Percentiles rank a stretch among this genome's conserved stretches.
Evolutionary conservation across 352 stramenopile genomes (phyloP).

Genomic region (Globisporangium nunn): DNA sequence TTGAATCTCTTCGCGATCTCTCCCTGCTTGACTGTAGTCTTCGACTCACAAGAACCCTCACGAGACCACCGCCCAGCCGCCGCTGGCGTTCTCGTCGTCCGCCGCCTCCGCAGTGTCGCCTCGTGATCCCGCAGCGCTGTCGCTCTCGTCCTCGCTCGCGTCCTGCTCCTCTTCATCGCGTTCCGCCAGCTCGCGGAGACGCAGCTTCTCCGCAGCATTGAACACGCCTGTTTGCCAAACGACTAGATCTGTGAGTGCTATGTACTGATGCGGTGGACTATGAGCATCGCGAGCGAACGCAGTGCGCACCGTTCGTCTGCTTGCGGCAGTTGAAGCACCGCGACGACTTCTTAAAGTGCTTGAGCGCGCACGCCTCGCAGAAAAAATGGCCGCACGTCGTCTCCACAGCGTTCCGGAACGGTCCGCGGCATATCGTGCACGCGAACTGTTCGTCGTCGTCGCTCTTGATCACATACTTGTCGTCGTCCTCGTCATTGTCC

Average conservation of each 20-base stretch:
- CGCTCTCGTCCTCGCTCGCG: conserved; percentile 8
- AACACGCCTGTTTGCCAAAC: conserved; percentile 53
- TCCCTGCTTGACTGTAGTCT: no score
- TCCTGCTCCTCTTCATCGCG: conserved; percentile 12
- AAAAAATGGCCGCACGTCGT: conserved; percentile 95
- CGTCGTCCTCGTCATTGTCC: conserved; percentile 57
- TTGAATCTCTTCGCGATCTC: background rate
- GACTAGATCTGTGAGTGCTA: no score
- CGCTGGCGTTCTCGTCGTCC: background rate
- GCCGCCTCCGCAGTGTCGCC: background rate
- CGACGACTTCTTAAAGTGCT: conserved; percentile 74
- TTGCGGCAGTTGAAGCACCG: conserved; percentile 93
- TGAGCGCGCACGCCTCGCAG: conserved; percentile 90
- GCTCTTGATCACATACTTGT: conserved; percentile 57
- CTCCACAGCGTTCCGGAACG: conserved; percentile 92
- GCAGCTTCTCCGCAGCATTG: conserved; percentile 83
- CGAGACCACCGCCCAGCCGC: conserved; percentile 14
- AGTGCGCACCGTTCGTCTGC: conserved; percentile 81
- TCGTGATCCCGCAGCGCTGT: conserved; percentile 3
- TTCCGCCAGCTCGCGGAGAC: conserved; percentile 34
- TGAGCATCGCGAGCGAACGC: background rate
- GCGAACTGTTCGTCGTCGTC: conserved; percentile 88
- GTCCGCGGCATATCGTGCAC: conserved; percentile 92
- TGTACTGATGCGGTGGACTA: no score
- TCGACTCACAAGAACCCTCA: background rate